Evolutionary conservation across 2,329 filamentous ascomycete species (phyloP), one percentile per base, ranked within the genome.

Genomic region (Aspergillus sp.): DNA sequence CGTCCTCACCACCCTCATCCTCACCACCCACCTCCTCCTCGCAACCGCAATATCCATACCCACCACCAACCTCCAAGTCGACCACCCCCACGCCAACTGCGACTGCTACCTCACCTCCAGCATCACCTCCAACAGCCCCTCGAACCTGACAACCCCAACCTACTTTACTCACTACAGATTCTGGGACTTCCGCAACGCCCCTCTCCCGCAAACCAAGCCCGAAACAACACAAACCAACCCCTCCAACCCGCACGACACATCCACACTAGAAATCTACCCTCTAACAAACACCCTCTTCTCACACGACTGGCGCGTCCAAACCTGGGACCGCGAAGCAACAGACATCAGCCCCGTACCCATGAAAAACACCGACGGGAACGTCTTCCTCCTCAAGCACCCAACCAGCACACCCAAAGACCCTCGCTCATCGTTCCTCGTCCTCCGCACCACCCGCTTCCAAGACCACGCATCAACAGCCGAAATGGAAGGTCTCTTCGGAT

Each of bases 161-260:
- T 82, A 81, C 69, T 84, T 84, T 65, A 76, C 80, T 50, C 76
- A 83, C 69, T 79, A 84, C 73, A 78, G 77, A 54, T 79, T 84
- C 68, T 83, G 77, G 73, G 81, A 84, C 69, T 84, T 84, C 64
- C 80, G 81, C 25, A 71, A 76, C 41, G 71, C 82, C 7, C 68
- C 73, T 17, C 66, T 76, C n/a, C 56, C 61, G 30, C 52, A 10
- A 54, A 60, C 49, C 47, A 12, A 4, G 3, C 15, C 30, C 15
- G 38, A 47, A 25, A 32, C 43, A 28, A 36, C 54, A 2, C 19
- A 10, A 25, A 21, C 54, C 41, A 7, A 23, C 19, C 17, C 36
- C 25, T 12, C 19, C 38, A 39, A 45, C 17, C 54, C 38, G n/a
- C 19, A 45, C 19, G 21, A 32, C 13, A 25, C 57, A n/a, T 53